A percentile compares a stretch with the other conserved stretches of the same genome.
phyloP scores from a whole-genome alignment of 2,329 filamentous ascomycete species.

The Stemphylium vesicarium region DNA sequence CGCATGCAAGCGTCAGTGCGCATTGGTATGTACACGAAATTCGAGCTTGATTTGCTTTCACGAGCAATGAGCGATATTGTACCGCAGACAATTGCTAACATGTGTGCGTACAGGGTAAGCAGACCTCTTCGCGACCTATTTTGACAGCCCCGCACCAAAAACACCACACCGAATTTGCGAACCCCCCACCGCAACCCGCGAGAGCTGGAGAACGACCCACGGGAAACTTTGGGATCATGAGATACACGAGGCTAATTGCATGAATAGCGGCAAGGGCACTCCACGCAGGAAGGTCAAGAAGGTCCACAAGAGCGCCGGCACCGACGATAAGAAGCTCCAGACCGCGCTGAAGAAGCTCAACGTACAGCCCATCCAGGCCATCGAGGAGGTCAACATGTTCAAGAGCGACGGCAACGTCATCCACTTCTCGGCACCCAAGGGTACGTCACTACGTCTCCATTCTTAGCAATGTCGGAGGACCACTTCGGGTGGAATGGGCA shows the following conservation, averaged over 20 bases:
- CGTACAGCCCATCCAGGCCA: constrained; percentile 98
- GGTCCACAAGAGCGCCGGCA: constrained; percentile 87
- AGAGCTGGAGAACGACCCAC: not conserved
- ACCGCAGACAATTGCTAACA: constrained; percentile 28
- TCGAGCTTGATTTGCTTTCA: not conserved
- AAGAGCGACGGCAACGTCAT: constrained; percentile 99
- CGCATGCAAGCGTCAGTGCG: constrained; percentile 53
- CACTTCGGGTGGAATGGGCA: not conserved
- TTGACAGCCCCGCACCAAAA: constrained; percentile 27
- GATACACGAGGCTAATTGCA: constrained; percentile 32
- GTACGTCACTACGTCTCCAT: constrained; percentile 59
- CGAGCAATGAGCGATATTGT: constrained; percentile 12
- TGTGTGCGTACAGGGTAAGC: constrained; percentile 40
- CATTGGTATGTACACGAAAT: constrained; percentile 47
- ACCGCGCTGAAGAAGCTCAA: constrained; percentile 98
- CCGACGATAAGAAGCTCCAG: constrained; percentile 99
- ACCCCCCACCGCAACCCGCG: constrained; percentile 4
- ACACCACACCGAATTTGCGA: constrained; percentile 9
- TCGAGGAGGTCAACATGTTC: constrained; percentile 99
- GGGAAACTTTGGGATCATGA: not conserved
- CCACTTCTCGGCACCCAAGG: constrained; percentile 97
- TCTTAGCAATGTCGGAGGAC: not conserved
- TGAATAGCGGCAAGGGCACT: constrained; percentile 88
- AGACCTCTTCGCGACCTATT: constrained; percentile 23
- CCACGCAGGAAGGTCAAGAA: constrained; percentile 99